Base-by-base conservation (phyloP, 805 yeast genomes). In the Metschnikowia picachoensis region DNA sequence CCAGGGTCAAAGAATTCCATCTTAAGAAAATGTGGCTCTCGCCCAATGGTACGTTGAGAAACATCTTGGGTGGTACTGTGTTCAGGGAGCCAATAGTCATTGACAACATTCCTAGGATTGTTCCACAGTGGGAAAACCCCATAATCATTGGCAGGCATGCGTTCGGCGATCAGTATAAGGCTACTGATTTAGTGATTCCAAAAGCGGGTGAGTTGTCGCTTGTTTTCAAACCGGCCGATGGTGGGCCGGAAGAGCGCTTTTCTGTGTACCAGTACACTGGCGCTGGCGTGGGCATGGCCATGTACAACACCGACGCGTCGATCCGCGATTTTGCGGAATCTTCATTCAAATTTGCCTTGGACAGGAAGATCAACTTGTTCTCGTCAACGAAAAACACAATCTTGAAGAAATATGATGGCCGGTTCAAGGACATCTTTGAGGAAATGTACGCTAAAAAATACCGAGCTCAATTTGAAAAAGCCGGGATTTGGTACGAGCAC, bases 71-170 rank as follows among this genome's bases (percentile, higher is more conserved):
- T 31, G 94, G 94, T 57, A 86, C 94, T 17, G 92, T 86, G 30
- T 86, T 86, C 68, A 79, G 94, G 67, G 94, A 86, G 62, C 88
- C 91, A 45, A 86, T 86, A 61, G 85, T 86, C 47, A 85, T 86
- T 54, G 83, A 85, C 37, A 80, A 83, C 62, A 79, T 86, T 43
- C 94, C 94, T 47, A 73, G 94, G 60, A 70, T 86, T 46, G 82
- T 86, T 35, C 88, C 89, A 30, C 80, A 82, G 31, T 86, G 94
- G 94, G 82, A 83, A 60, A 77, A 85, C 60, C 92, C 92, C 50
- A 86, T 86, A 59, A 82, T 86, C 44, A 86, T 86, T 56, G 94
- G 94, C 47, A 82, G 94, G 79, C 94, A 86, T 53, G 92, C 92
- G 13, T 83, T 79, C 60, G 92, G 90, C 53, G 94, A 86, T 64